Base-by-base conservation (phyloP, 176 grass and related monocot genomes). In the Saccharum officinarum region DNA sequence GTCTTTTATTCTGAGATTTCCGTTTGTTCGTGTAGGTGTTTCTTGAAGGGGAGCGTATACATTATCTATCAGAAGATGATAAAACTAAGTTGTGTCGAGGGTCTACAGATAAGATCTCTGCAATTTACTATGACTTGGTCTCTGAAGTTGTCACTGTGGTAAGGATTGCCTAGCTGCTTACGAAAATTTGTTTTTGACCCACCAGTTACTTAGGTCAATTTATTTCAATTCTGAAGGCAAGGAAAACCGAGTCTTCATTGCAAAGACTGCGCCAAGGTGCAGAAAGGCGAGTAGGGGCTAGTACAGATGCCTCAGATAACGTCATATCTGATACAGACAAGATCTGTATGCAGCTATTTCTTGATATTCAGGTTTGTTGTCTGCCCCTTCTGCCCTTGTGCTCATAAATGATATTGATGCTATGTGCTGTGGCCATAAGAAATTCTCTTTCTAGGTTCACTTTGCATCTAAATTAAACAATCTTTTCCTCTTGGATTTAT, bases 341-440 rank as follows among this genome's bases (percentile, higher is more conserved):
- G 97, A 99, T 99, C 42, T 99, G 97, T 78, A 96, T 92, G 97
- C 97, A 99, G 82, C 86, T 99, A 83, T 99, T 96, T 92, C 97
- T 99, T 89, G 97, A 99, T 36, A 94, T 96, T 88, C 94, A 99
- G 97, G 97, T 99, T 55, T 46, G 10, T 26, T 22, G 62, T 26
- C 69, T 47, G 2, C n/a, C 38, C 9, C 20, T 78, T 60, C 64
- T 13, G 5, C 12, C 15, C 28, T 80, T 55, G 6, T 71, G 9
- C 37, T 77, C 4, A 36, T 73, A 30, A 77, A 49, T 30, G 9
- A 10, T 70, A 34, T 61, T 20, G 5, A 67, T 73, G 30, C 1
- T 25, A 69, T 83, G 37, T 73, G 18, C 57, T 68, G 15, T 40
- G 40, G 40, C 8, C 59, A 30, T 18, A 80, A 67, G 31, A 75